Evolutionary conservation across 805 yeast genomes (phyloP).

Genomic region (Pichia eremophila): DNA sequence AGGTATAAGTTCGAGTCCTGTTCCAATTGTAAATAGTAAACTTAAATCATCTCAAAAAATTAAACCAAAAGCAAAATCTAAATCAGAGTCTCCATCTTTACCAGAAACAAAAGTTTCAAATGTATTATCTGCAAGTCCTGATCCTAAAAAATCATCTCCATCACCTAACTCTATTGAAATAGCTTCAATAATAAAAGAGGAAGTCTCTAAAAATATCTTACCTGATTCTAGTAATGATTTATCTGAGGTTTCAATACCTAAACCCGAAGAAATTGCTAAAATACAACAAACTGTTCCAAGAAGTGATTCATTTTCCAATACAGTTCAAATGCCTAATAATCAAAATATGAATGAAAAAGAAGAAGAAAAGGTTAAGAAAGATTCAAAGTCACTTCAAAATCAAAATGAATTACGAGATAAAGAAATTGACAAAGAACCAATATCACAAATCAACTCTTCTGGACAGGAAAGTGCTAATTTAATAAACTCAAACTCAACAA

Average conservation of each 20-base stretch:
- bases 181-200: neutral
- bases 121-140: neutral
- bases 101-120: no score
- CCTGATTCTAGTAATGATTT: neutral
- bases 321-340: neutral
- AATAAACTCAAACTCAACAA: neutral
- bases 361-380: no score
- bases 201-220: neutral
- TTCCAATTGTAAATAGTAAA: neutral
- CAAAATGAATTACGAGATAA: no score
- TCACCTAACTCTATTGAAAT: neutral
- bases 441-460: no score
- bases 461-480: neutral
- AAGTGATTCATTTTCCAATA: neutral
- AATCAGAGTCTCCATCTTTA: conserved; percentile 1
- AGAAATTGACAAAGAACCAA: no score
- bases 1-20: neutral
- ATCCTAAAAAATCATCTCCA: neutral
- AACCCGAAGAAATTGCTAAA: neutral
- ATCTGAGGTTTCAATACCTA: neutral
- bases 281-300: neutral
- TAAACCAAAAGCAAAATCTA: neutral
- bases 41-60: neutral
- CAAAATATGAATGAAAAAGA: neutral
- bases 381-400: no score